phyloP scores from a whole-genome alignment of 2,329 filamentous ascomycete species.

The Camptophora hylomeconis region DNA sequence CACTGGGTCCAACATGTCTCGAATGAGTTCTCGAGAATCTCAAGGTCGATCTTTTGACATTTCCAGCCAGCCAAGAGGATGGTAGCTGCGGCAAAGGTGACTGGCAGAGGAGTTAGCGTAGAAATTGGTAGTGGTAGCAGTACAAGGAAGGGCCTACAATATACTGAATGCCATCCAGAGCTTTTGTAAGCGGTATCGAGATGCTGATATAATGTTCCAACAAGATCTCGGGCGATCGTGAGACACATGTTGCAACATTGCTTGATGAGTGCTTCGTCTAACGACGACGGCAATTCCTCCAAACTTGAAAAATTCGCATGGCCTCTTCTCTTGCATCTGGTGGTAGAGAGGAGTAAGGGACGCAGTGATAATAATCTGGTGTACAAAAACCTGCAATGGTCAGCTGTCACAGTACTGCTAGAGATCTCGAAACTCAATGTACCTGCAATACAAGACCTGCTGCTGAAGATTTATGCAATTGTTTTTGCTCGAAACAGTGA shows the following conservation, averaged over 20 bases:
- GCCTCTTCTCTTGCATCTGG: not conserved
- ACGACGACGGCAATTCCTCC: conserved; percentile 2
- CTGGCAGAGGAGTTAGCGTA: conserved; percentile 2
- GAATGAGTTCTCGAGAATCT: conserved; percentile 1
- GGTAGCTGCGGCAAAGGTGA: conserved; percentile 4
- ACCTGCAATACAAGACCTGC: conserved; percentile 5
- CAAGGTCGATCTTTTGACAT: conserved; percentile 1
- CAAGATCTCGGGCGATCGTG: conserved; percentile 21
- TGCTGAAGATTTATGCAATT: conserved; percentile 4
- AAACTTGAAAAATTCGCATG: too few relatives aligned
- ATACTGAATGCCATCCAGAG: conserved; percentile 5
- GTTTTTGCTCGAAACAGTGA: conserved; percentile 1
- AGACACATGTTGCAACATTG: conserved; percentile 24
- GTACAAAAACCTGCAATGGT: conserved; percentile 2
- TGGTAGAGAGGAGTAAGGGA: conserved; percentile 2
- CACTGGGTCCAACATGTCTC: conserved; percentile 4
- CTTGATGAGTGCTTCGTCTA: conserved; percentile 2
- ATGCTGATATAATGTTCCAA: conserved; percentile 19
- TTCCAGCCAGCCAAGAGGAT: conserved; percentile 2
- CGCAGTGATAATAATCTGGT: conserved; percentile 3
- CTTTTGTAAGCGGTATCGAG: conserved; percentile 5
- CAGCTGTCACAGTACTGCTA: not conserved
- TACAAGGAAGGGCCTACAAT: conserved; percentile 6
- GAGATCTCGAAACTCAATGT: too few relatives aligned
- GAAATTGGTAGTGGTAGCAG: not conserved